phyloP scores from a whole-genome alignment of 352 stramenopile genomes.

The Globisporangium viniferum region DNA sequence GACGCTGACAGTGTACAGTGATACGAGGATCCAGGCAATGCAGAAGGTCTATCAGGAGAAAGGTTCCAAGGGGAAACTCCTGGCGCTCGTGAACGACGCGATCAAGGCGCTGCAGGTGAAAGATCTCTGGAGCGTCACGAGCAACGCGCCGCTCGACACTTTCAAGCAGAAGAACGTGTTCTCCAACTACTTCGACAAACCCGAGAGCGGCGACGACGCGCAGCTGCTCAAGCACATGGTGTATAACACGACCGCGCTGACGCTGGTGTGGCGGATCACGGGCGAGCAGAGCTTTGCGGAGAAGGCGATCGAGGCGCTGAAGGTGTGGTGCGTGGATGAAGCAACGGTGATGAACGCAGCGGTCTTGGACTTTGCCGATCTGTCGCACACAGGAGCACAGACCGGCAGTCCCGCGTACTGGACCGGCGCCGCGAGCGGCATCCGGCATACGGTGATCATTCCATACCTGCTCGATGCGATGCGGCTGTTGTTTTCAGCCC shows the following conservation, averaged over 20 bases:
- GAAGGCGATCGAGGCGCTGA: slow-evolving; percentile 27
- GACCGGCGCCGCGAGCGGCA: slow-evolving; percentile 20
- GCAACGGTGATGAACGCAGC: slow-evolving; percentile 25
- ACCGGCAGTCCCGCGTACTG: slow-evolving; percentile 17
- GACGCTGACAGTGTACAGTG: slow-evolving; percentile 33
- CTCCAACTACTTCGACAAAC: slow-evolving; percentile 32
- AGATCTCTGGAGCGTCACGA: slow-evolving; percentile 26
- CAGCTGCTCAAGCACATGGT: slow-evolving; percentile 39
- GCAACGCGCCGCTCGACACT: slow-evolving; percentile 14
- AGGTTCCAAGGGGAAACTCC: not conserved
- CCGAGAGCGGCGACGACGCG: slow-evolving; percentile 15
- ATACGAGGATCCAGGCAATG: slow-evolving; percentile 9
- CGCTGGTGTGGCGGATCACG: slow-evolving; percentile 33
- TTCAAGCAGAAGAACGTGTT: slow-evolving; percentile 22
- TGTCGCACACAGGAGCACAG: slow-evolving; percentile 29
- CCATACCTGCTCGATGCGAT: slow-evolving; percentile 37
- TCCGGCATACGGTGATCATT: slow-evolving; percentile 31
- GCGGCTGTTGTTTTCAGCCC: slow-evolving; percentile 23
- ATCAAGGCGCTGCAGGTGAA: slow-evolving; percentile 21
- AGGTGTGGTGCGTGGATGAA: slow-evolving; percentile 33
- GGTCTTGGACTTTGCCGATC: slow-evolving; percentile 30
- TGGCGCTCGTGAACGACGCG: slow-evolving; percentile 26
- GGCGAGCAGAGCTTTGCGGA: slow-evolving; percentile 29
- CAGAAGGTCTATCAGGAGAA: slow-evolving; percentile 1
- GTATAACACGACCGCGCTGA: slow-evolving; percentile 45